phyloP scores from a whole-genome alignment of 2,329 filamentous ascomycete species.

The Pyrenophora seminiperda region DNA sequence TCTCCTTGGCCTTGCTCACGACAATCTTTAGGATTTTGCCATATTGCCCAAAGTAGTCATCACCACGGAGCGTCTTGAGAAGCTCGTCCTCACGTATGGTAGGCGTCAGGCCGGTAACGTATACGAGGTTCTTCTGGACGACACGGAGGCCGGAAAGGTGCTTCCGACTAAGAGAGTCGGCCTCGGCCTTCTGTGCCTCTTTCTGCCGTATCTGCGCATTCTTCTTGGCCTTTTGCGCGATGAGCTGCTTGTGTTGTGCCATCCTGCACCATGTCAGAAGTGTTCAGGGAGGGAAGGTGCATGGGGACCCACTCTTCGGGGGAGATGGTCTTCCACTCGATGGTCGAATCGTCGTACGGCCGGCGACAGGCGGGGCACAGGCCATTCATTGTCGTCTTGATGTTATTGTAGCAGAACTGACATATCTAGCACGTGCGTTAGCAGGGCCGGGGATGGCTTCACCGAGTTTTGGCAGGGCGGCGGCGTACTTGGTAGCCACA shows the following conservation, averaged over 20 bases:
- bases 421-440: slow-evolving; percentile 68
- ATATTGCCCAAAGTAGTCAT: slow-evolving; percentile 97
- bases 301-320: slow-evolving; percentile 78
- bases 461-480: slow-evolving; percentile 22
- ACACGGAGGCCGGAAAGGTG: slow-evolving; percentile 94
- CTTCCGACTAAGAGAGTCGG: slow-evolving; percentile 92
- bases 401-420: slow-evolving; percentile 99
- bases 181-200: slow-evolving; percentile 93
- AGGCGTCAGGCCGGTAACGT: slow-evolving; percentile 92
- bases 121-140: slow-evolving; percentile 97
- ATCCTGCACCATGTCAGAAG: slow-evolving; percentile 57
- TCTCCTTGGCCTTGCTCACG: slow-evolving; percentile 91
- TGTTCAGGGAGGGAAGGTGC: slow-evolving; percentile 17
- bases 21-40: slow-evolving; percentile 99
- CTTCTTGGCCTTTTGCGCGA: slow-evolving; percentile 85
- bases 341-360: slow-evolving; percentile 95
- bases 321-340: slow-evolving; percentile 94
- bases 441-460: slow-evolving; percentile 20
- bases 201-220: slow-evolving; percentile 89
- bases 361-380: slow-evolving; percentile 96
- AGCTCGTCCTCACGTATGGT: slow-evolving; percentile 91
- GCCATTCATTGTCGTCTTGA: slow-evolving; percentile 97
- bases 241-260: slow-evolving; percentile 75
- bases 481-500: slow-evolving; percentile 92
- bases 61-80: slow-evolving; percentile 84